Evolutionary conservation across 495 filamentous ascomycete species (phyloP), one percentile per base, ranked within the genome.

Genomic region (Chaetomium fimeti): DNA sequence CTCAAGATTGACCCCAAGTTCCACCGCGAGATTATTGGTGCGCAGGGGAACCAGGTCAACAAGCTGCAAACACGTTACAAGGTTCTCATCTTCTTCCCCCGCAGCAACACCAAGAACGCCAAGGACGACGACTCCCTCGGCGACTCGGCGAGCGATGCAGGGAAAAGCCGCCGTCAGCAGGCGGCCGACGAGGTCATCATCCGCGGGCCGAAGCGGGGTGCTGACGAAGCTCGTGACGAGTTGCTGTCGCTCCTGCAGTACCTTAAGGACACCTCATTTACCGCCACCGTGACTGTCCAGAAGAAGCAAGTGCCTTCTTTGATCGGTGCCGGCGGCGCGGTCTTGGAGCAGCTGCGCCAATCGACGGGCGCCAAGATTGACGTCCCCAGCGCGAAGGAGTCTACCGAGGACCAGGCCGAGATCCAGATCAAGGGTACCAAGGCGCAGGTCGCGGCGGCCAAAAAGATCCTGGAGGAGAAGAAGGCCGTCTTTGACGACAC

Each of bases 51-150:
- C 69, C 93, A 93, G 72, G 93, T 98, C 77, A 93, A 93, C 75
- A 92, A 91, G 70, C 83, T 97, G 15, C 91, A 96, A 75, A 89
- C 89, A 51, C 87, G 91, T 48, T 97, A 98, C 80, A 87, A 88
- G 65, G 93, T 97, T 47, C 88, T 92, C 58, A 91, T 99, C 66
- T 91, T 95, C 74, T 98, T 99, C 81, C 94, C 94, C 48, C 86
- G 89, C 25, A 87, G 86, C 4, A 75, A 82, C 45, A 49, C 12
- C n/a, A 79, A 82, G 67, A 66, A 72, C 49, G 70, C 69, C 61
- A 86, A 83, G 63, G 93, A 95, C 63, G 89, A 89, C 62, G 85
- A 88, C 63, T 87, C 85, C 11, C 79, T 82, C 57, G 83, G 79
- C 1, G 93, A 93, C 71, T 84, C 81, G 45, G 81, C 82, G 42